Base-by-base conservation (phyloP, 148 eudicot species). In the Rhododendron henanense region DNA sequence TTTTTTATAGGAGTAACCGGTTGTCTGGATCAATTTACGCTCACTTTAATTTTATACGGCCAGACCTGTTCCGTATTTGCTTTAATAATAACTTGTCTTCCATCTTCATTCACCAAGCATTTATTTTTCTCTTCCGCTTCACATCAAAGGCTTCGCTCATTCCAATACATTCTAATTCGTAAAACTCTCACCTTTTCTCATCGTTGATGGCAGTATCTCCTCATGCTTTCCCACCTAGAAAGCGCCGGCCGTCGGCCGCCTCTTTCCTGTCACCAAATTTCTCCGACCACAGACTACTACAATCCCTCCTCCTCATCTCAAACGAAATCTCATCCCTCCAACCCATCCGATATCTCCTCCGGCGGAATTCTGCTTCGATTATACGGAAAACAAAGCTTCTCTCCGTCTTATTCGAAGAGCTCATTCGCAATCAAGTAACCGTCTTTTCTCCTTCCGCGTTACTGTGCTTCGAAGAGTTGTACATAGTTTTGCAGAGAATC, bases 391-490 rank as follows among this genome's bases (percentile, higher is more conserved):
- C 91, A 23, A 73, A 82, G 82, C 87, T 94, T 71, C 86, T 95
- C 2, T 87, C 94, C 0, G 74, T 91, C 0, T 80, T 95, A 0
- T 84, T 95, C n/a, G 96, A 94, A 10, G 98, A 94, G 14, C 88
- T 94, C 2, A 82, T 90, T 13, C 91, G 94, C 2, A 47, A 61
- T 35, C 50, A 44, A 5, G 78, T 55, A 2, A 16, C 33, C 0
- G 45, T 45, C 28, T 86, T 90, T 21, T 90, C 93, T 5, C 88
- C 91, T 39, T 93, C 96, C 0, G 90, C 92, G 18, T 39, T 77
- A 1, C 89, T 95, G 28, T 95, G 95, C 82, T 95, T 93, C 65
- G 98, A 95, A n/a, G 98, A 95, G 51, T 81, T 95, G 91, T 92
- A 88, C 84, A 90, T 95, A 81, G 91, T 93, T 33, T 86, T 96